Conservation (phyloP, 2,329 filamentous ascomycete genomes). For the Fusarium sp. region DNA sequence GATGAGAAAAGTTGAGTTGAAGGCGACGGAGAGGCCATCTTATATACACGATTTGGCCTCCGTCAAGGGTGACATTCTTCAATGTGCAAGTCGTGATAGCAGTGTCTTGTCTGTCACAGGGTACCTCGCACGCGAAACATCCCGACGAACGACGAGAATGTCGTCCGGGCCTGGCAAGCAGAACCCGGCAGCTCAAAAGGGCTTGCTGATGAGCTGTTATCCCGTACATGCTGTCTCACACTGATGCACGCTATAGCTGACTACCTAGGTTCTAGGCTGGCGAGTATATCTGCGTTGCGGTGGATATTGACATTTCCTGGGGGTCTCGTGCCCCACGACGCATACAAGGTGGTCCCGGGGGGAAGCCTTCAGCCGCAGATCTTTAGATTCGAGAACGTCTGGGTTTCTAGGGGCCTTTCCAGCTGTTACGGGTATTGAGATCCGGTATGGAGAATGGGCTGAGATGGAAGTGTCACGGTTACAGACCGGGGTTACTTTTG, state of each 20-base stretch:
- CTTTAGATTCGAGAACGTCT: constrained; percentile 12
- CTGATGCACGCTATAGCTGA: constrained; percentile 27
- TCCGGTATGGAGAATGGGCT: constrained; percentile 27
- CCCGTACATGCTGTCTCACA: constrained; percentile 30
- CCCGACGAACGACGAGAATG: constrained; percentile 7
- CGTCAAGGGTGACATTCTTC: constrained; percentile 12
- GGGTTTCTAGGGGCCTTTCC: constrained; percentile 12
- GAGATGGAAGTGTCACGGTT: constrained; percentile 9
- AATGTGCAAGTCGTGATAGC: constrained; percentile 11
- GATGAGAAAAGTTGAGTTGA: constrained; percentile 23
- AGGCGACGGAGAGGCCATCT: constrained; percentile 26
- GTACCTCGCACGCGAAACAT: constrained; percentile 27
- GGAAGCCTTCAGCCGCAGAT: constrained; percentile 4
- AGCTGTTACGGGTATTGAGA: constrained; percentile 16
- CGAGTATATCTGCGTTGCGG: constrained; percentile 4
- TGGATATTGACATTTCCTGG: constrained; percentile 24
- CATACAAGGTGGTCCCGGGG: neutral
- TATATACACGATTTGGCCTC: constrained; percentile 36
- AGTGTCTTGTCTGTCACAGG: constrained; percentile 5
- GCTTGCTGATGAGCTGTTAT: constrained; percentile 36
- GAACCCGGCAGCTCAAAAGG: constrained; percentile 17
- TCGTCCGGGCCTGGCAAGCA: constrained; percentile 10
- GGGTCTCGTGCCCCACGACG: neutral
- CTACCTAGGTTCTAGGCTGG: constrained; percentile 2
- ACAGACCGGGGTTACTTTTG: constrained; percentile 6